Percentiles rank a stretch among this genome's conserved stretches.
These are phyloP conservation scores for Helotiales sp. DNA, from an alignment of 2,329 filamentous ascomycete species.

Conservation along the genomic window DNA sequence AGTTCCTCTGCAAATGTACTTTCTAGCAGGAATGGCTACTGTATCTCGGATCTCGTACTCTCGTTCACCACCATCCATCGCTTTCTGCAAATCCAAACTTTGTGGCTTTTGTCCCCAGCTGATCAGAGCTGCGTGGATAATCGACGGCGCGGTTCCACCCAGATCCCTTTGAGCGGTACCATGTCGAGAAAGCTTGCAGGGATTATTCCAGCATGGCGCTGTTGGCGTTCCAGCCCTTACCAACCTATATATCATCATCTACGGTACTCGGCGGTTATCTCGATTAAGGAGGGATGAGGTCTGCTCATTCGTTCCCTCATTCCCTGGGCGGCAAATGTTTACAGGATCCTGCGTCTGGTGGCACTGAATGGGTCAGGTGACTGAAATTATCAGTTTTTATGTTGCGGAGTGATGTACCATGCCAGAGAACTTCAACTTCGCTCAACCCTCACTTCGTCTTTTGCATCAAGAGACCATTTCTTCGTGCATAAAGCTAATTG, in stretches of 20 bases:
- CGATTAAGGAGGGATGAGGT: conserved; percentile 8
- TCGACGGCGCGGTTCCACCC: too few relatives aligned
- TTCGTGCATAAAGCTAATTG: neutral
- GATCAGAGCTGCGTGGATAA: neutral
- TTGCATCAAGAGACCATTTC: neutral
- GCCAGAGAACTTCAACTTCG: neutral
- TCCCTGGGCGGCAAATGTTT: neutral
- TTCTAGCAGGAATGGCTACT: too few relatives aligned
- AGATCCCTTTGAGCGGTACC: neutral
- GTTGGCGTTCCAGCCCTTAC: neutral
- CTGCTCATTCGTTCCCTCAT: neutral
- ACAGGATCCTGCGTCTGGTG: neutral
- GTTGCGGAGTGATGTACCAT: neutral
- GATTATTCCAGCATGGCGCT: neutral
- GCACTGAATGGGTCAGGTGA: neutral
- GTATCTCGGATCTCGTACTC: too few relatives aligned
- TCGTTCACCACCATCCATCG: too few relatives aligned
- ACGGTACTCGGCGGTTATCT: conserved; percentile 3
- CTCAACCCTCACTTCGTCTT: neutral
- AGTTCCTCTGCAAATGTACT: too few relatives aligned
- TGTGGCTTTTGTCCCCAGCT: neutral
- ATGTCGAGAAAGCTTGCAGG: neutral
- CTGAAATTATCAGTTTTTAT: too few relatives aligned
- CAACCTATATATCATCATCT: neutral
- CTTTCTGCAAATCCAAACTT: too few relatives aligned